These are phyloP conservation scores for Aspergillus heteromorphus DNA, from an alignment of 495 filamentous ascomycete genomes.

Conservation along the genomic window DNA sequence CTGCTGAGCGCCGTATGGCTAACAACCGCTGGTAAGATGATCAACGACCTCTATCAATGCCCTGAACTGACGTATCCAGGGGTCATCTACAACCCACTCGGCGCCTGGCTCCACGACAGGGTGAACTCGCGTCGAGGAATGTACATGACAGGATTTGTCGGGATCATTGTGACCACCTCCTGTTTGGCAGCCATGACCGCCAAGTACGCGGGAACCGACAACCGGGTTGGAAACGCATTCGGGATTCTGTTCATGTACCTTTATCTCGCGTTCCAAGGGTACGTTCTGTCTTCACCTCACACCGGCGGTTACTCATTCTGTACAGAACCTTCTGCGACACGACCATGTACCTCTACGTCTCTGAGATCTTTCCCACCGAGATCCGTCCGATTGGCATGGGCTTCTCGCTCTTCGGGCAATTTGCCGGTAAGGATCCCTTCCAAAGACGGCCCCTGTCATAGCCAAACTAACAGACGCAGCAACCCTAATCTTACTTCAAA, in stretches of 20 bases:
- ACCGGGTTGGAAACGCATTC: conserved; percentile 40
- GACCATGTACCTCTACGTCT: conserved; percentile 46
- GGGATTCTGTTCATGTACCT: conserved; percentile 46
- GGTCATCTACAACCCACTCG: conserved; percentile 42
- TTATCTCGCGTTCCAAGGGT: conserved; percentile 41
- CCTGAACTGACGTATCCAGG: conserved; percentile 9
- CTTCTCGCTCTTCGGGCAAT: conserved; percentile 40
- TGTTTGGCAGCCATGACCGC: conserved; percentile 40
- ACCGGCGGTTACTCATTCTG: conserved; percentile 2
- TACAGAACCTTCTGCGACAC: conserved; percentile 43
- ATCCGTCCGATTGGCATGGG: conserved; percentile 45
- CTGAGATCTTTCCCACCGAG: conserved; percentile 49
- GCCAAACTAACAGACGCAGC: conserved; percentile 16
- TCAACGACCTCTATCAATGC: not conserved
- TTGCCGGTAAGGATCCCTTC: conserved; percentile 19
- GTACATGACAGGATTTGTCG: conserved; percentile 39
- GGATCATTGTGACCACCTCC: conserved; percentile 32
- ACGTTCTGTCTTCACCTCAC: conserved; percentile 4
- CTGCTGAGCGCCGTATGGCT: conserved; percentile 45
- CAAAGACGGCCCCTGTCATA: not conserved
- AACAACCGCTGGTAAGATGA: conserved; percentile 35
- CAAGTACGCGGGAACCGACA: conserved; percentile 36
- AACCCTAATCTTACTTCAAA: conserved; percentile 32
- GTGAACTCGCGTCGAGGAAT: conserved; percentile 42
- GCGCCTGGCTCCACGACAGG: conserved; percentile 41